Base-by-base conservation (phyloP, 257 asterid species). In the Penstemon eatonii region DNA sequence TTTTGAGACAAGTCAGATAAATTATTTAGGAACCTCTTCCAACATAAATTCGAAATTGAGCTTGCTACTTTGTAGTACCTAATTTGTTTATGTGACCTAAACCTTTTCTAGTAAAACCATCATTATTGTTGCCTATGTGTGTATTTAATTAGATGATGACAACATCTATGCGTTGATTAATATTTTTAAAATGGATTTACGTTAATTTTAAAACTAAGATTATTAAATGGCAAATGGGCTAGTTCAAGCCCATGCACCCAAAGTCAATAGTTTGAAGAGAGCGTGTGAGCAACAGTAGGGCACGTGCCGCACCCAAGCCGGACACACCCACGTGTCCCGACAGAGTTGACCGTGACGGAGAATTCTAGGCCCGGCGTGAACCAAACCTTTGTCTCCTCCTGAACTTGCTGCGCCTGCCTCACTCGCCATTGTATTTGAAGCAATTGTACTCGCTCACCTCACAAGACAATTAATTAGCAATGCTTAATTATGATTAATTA, bases 281-380 rank as follows among this genome's bases (percentile, higher is more conserved):
- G 57, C 42, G 81, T 80, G 84, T 11, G 19, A 9, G 75, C 67
- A 15, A 37, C 72, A 37, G 77, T 67, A 18, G 1, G 69, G 65
- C 81, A 80, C 81, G 79, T 61, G 74, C 76, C 61, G n/a, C 0
- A 19, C 68, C n/a, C 5, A 45, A 19, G 67, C 59, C 38, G 54
- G 47, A 1, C 80, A 74, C 80, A 38, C 74, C 67, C 72, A 66
- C 71, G 79, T 72, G 75, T 11, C 63, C 59, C 59, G 33, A 73
- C 69, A 45, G 9, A 53, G 60, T 25, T 59, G 63, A 36, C 68
- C 78, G 69, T 73, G 73, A 78, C 76, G 76, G 10, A 47, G 8
- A 40, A 47, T 47, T 38, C 63, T n/a, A 60, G 12, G 61, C 38
- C 47, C 66, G 77, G 77, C 83, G 37, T 78, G 82, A 56, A 69